Conservation (phyloP, 2,329 filamentous ascomycete genomes). For the Didymosphaeria variabile region DNA sequence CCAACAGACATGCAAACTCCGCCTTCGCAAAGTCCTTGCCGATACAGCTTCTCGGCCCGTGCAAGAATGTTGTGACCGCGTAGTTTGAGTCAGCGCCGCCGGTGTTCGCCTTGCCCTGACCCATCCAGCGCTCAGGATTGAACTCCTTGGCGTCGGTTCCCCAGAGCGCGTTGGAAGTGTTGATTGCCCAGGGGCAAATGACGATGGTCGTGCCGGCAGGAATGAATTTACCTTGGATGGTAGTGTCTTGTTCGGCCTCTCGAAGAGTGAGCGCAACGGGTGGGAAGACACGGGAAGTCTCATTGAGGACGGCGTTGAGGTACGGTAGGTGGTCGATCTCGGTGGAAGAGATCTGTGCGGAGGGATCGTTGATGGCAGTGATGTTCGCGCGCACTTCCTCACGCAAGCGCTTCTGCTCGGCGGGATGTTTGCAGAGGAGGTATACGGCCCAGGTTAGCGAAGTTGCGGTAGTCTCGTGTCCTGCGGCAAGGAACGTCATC, state of each 20-base stretch:
- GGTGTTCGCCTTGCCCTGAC: constrained; percentile 61
- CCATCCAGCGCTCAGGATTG: constrained; percentile 71
- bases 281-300: constrained; percentile 76
- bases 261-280: constrained; percentile 78
- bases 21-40: constrained; percentile 81
- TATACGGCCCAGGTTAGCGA: constrained; percentile 65
- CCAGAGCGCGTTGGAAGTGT: constrained; percentile 76
- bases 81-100: constrained; percentile 81
- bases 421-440: constrained; percentile 60
- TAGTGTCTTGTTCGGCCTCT: constrained; percentile 69
- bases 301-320: constrained; percentile 77
- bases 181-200: constrained; percentile 72
- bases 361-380: constrained; percentile 51
- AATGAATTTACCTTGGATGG: constrained; percentile 70
- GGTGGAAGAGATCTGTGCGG: constrained; percentile 58
- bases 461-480: constrained; percentile 65
- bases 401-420: constrained; percentile 59
- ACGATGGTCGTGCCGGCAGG: constrained; percentile 76
- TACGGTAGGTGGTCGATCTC: constrained; percentile 80
- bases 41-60: constrained; percentile 87
- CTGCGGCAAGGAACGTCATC: constrained; percentile 87
- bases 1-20: constrained; percentile 86
- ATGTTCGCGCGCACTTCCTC: constrained; percentile 60
- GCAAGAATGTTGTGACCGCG: constrained; percentile 81
- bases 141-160: constrained; percentile 78